Evolutionary conservation across 306 rosid genomes (phyloP), one percentile per base, ranked within the genome.

Genomic region (Pueraria montana): DNA sequence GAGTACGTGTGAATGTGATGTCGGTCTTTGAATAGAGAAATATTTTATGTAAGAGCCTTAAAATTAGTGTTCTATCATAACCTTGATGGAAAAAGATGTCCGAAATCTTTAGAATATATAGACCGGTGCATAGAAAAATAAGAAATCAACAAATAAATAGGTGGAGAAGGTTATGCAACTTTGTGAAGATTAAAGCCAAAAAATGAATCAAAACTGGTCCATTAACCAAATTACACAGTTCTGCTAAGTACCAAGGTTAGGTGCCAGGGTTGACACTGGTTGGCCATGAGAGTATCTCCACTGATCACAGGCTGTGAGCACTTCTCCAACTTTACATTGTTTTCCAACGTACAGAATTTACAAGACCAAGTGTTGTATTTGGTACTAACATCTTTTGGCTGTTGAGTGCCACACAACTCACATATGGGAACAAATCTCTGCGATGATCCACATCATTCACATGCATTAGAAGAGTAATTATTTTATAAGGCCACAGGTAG

Each of bases 251-350:
- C 82, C 84, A 48, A 80, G 68, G 42, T 75, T 75, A 32, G 84
- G 82, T 76, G 85, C 71, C 43, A 1, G 72, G 69, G 84, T 53
- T 32, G 91, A 70, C 23, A 68, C 76, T 26, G 88, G 90, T 17
- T 90, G 82, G 34, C 97, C 95, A 68, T 77, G 87, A 7, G 97
- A 91, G 80, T 88, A 91, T 87, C 98, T 91, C 97, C 98, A 95
- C 71, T 87, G 90, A 80, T 78, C 89, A 77, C 90, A 23, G 17
- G 92, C 96, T 52, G n/a, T n/a, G 89, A 86, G 73, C 91, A 91
- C 86, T 92, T 93, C 49, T 91, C 94, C 87, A 90, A 56, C 87
- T 84, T 86, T 88, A 90, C 91, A 81, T 82, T 63, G 88, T 89
- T 93, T 73, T 87, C 98, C 87, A 95, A 68, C 14, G 93, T 90